A percentile compares a stretch with the other conserved stretches of the same genome.
Evolutionary conservation across 768 basidiomycete species (phyloP).

Genomic region (Psilocybe sp.): DNA sequence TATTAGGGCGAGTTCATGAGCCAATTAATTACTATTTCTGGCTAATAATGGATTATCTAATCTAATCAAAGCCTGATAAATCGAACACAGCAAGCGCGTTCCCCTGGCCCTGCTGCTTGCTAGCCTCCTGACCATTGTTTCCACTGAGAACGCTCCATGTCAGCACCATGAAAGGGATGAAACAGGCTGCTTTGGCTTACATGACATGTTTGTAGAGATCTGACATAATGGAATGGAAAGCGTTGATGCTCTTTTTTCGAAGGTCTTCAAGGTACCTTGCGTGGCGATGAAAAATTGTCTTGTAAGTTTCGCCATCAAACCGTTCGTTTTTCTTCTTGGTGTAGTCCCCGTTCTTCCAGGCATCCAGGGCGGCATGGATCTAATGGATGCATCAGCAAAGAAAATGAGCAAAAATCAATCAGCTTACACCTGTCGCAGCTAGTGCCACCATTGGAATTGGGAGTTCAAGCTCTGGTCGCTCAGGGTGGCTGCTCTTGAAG

Average conservation of each 20-base stretch:
- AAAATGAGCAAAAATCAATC: background rate
- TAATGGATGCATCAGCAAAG: background rate
- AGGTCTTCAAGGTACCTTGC: background rate
- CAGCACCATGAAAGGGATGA: too few relatives aligned
- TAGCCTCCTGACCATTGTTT: too few relatives aligned
- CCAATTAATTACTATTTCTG: too few relatives aligned
- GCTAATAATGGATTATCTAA: too few relatives aligned
- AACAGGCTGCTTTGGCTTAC: background rate
- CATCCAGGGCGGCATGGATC: background rate
- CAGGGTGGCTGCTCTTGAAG: background rate
- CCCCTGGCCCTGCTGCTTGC: too few relatives aligned
- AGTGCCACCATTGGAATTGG: background rate
- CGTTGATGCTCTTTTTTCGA: background rate
- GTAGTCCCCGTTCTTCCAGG: background rate
- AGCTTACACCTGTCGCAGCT: background rate
- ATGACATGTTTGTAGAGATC: background rate
- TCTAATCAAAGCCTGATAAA: too few relatives aligned
- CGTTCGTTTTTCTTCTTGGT: background rate
- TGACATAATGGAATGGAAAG: conserved; percentile 1
- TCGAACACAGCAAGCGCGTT: too few relatives aligned
- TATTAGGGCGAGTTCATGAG: too few relatives aligned
- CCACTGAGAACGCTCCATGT: too few relatives aligned
- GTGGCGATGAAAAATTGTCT: background rate
- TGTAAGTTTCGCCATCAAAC: conserved; percentile 1
- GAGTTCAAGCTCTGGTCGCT: background rate